Percentiles rank a stretch among this genome's conserved stretches.
These are phyloP conservation scores for Vaccinium darrowii DNA, from an alignment of 148 eudicot species.

Conservation along the genomic window DNA sequence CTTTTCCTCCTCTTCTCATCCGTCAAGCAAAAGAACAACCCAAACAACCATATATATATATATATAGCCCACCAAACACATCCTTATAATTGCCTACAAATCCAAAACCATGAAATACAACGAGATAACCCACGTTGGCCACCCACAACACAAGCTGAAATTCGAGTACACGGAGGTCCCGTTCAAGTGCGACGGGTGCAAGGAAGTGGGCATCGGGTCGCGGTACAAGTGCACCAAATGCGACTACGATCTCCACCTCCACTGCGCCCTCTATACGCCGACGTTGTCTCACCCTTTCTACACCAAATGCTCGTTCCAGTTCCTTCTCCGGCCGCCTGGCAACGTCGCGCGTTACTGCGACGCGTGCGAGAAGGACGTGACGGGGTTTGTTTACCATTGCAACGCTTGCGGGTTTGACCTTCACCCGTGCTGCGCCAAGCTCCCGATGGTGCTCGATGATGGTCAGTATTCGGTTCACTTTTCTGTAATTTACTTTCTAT, in stretches of 20 bases:
- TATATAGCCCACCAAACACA: neutral
- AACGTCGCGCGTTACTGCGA: slow-evolving; percentile 67
- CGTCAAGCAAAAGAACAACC: neutral
- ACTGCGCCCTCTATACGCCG: slow-evolving; percentile 70
- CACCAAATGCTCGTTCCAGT: slow-evolving; percentile 71
- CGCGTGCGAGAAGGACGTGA: slow-evolving; percentile 68
- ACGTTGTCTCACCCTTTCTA: slow-evolving; percentile 74
- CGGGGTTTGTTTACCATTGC: slow-evolving; percentile 88
- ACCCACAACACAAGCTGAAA: slow-evolving; percentile 82
- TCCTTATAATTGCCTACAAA: neutral
- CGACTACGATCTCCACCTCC: slow-evolving; percentile 78
- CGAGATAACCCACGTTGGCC: slow-evolving; percentile 73
- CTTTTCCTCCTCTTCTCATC: slow-evolving; percentile 4
- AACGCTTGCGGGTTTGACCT: slow-evolving; percentile 76
- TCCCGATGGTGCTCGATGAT: slow-evolving; percentile 70
- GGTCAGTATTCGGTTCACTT: slow-evolving; percentile 24
- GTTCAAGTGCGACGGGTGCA: slow-evolving; percentile 93
- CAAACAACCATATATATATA: neutral
- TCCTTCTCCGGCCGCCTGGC: slow-evolving; percentile 73
- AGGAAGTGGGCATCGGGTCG: slow-evolving; percentile 79
- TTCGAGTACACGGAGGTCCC: slow-evolving; percentile 61
- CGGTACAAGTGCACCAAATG: slow-evolving; percentile 61
- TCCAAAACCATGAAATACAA: slow-evolving; percentile 55
- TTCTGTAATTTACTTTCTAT: no score
- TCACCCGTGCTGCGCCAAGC: slow-evolving; percentile 92